Evolutionary conservation across 2,329 filamentous ascomycete species (phyloP), one percentile per base, ranked within the genome.

Genomic region (Colletotrichum sp.): DNA sequence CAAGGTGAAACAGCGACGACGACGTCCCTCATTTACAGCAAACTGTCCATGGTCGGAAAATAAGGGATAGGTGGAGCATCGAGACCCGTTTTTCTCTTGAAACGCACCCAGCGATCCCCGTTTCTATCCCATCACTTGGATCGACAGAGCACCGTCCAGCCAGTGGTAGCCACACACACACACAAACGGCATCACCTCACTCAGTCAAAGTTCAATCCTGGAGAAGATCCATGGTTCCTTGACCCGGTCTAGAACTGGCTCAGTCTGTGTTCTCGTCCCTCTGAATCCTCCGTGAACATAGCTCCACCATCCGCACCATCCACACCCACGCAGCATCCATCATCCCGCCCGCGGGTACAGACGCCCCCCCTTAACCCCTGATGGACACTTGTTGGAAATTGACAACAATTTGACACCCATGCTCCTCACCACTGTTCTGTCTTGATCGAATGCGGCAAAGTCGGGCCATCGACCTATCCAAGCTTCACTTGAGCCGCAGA

Each of bases 1-100:
- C 32, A 72, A 67, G 63, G 63, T 75, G 63, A 68, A 68, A 75
- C 73, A 63, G 34, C 30, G 63, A 72, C 55, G 63, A 75, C 63
- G 34, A 52, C 70, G 32, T 39, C 21, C 13, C 65, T 69, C 34
- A 65, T 76, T 60, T 69, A 76, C 43, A 60, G 59, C 59, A 76
- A 69, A 76, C 74, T 43, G 16, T 9, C 65, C 48, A 52, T 61
- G 43, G 59, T 68, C 70, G 57, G 70, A 52, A 65, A 74, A 74
- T 76, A 76, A 74, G 64, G 65, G 48, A 75, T n/a, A 16, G 18
- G 64, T 74, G 64, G 74, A 39, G 70, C 57, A 21, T 14, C 16
- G 3, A n/a, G 43, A 5, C 34, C 69, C 57, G 34, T 30, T 67
- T 63, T 72, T 63, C 64, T 30, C 57, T 74, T 60, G 74, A 76